Conservation (phyloP, 1,139 yeast genomes). For the Pichia sp. region DNA sequence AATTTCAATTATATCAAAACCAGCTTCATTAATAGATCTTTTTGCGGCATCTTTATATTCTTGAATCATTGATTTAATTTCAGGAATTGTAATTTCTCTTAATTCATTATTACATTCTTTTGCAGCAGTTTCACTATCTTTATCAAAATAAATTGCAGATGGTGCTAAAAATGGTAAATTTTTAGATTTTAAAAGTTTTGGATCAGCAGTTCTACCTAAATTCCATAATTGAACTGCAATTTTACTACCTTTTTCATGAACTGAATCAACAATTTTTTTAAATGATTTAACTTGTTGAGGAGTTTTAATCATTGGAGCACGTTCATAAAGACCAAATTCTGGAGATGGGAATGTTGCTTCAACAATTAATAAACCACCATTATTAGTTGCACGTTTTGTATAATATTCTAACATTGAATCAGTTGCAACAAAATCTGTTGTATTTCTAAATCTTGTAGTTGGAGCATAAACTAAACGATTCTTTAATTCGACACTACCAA, state of each 20-base stretch:
- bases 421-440: constrained; percentile 37
- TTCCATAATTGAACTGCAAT: constrained; percentile 55
- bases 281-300: constrained; percentile 45
- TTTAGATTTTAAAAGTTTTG: constrained; percentile 35
- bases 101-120: constrained; percentile 33
- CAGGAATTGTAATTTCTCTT: constrained; percentile 32
- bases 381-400: constrained; percentile 42
- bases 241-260: constrained; percentile 48
- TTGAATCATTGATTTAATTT: constrained; percentile 33
- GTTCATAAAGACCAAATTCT: constrained; percentile 39
- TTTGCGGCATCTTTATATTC: constrained; percentile 42
- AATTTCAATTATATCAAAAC: constrained; percentile 46
- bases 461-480: constrained; percentile 50
- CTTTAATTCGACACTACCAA: constrained; percentile 35
- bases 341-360: constrained; percentile 47
- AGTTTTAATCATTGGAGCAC: constrained; percentile 46
- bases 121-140: constrained; percentile 30
- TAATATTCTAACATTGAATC: constrained; percentile 47
- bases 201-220: constrained; percentile 49
- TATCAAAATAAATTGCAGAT: constrained; percentile 36
- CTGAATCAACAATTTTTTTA: constrained; percentile 46
- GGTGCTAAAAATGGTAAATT: constrained; percentile 41
- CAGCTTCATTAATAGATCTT: constrained; percentile 40
- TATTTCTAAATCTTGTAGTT: constrained; percentile 47
- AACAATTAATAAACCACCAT: constrained; percentile 50